These are phyloP conservation scores for Saitozyma podzolica DNA, from an alignment of 768 basidiomycete genomes.

Conservation along the genomic window DNA sequence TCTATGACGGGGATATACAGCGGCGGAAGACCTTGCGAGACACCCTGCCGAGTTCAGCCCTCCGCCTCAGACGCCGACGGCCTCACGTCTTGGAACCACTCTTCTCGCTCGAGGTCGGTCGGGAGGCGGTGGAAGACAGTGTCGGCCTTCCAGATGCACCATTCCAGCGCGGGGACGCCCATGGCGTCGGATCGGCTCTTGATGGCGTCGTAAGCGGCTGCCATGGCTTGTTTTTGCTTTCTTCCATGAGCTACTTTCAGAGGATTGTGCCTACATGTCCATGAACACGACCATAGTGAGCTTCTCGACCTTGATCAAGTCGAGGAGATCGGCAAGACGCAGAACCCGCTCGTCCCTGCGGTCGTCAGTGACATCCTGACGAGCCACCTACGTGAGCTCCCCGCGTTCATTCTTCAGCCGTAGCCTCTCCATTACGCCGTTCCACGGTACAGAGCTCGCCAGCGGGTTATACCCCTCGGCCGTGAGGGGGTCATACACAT, in stretches of 20 bases:
- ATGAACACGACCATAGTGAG: constrained; percentile 4
- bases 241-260: not conserved
- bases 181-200: not conserved
- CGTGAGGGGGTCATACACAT: constrained; percentile 1
- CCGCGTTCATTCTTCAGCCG: constrained; percentile 4
- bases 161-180: not conserved
- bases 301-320: not conserved
- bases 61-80: not conserved
- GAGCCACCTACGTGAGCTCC: not conserved
- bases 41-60: not conserved
- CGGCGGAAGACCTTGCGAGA: not conserved
- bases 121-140: not conserved
- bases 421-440: not conserved
- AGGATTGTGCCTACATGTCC: constrained; percentile 1
- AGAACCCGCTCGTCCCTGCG: constrained; percentile 3
- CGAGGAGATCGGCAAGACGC: not conserved
- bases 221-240: not conserved
- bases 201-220: not conserved
- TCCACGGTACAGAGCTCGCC: constrained; percentile 1
- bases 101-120: not conserved
- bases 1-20: constrained; percentile 9
- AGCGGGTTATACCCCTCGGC: constrained; percentile 6
- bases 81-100: not conserved
- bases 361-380: not conserved
- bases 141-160: constrained; percentile 9